A percentile compares a stretch with the other conserved stretches of the same genome.
phyloP scores from a whole-genome alignment of 2,329 filamentous ascomycete species.

The Arthroderma sp. region DNA sequence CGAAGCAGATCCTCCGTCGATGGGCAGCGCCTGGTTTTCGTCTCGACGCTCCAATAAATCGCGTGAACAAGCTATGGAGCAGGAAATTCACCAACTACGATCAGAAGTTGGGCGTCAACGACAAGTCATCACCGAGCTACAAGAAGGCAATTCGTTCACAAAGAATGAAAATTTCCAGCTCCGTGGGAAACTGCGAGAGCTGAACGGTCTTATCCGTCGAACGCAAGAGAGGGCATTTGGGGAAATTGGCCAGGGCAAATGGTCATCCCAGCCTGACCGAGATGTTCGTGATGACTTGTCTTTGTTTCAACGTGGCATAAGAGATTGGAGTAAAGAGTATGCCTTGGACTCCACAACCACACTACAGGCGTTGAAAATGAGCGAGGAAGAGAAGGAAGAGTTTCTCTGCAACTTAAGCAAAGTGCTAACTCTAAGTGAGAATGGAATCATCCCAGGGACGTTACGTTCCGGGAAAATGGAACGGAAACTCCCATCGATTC shows the following conservation, averaged over 20 bases:
- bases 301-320: constrained; percentile 5
- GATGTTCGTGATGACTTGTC: constrained; percentile 5
- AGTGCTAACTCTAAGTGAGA: background rate
- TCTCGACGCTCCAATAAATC: background rate
- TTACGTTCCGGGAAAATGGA: constrained; percentile 4
- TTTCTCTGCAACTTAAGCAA: background rate
- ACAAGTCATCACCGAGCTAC: background rate
- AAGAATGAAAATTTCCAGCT: constrained; percentile 6
- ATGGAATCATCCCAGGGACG: constrained; percentile 1
- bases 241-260: constrained; percentile 6
- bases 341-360: background rate
- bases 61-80: background rate
- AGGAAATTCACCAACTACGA: constrained; percentile 1
- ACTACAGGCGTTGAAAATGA: constrained; percentile 4
- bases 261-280: constrained; percentile 7
- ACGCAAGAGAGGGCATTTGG: constrained; percentile 9
- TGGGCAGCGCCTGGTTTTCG: background rate
- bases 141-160: background rate
- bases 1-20: background rate
- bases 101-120: background rate
- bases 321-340: constrained; percentile 9
- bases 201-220: constrained; percentile 5
- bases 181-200: constrained; percentile 1
- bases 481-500: background rate
- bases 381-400: background rate